A percentile compares a stretch with the other conserved stretches of the same genome.
phyloP scores from a whole-genome alignment of 768 basidiomycete genomes.

The Zangia roseola region DNA sequence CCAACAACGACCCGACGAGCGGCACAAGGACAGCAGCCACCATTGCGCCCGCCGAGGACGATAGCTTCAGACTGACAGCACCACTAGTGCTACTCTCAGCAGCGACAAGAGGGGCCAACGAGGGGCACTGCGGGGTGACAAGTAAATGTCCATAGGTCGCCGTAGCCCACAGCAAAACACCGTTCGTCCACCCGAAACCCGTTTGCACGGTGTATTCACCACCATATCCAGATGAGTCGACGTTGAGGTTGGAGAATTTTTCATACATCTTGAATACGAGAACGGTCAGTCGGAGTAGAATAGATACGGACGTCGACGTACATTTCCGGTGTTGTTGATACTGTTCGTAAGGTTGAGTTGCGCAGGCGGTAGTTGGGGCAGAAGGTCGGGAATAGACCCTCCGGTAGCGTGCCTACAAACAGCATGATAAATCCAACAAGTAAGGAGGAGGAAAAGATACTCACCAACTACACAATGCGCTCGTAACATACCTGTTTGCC shows the following conservation, averaged over 20 bases:
- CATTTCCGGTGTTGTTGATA: constrained; percentile 68
- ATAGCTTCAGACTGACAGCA: background rate
- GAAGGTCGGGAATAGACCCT: constrained; percentile 69
- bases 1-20: constrained; percentile 1
- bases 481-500: constrained; percentile 82
- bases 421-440: background rate
- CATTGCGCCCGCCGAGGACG: background rate
- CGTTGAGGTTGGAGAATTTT: constrained; percentile 78
- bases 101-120: constrained; percentile 23
- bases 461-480: constrained; percentile 88
- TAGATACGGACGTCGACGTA: constrained; percentile 36
- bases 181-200: constrained; percentile 91
- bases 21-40: background rate
- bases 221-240: constrained; percentile 76
- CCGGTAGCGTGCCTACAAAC: constrained; percentile 76
- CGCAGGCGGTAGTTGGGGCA: constrained; percentile 66
- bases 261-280: constrained; percentile 68
- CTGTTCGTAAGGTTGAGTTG: constrained; percentile 72
- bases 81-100: background rate
- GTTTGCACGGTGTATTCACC: constrained; percentile 90
- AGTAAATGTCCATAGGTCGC: constrained; percentile 62
- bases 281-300: background rate
- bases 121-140: constrained; percentile 63
- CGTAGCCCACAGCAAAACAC: constrained; percentile 73
- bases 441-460: constrained; percentile 8